Percentiles rank a stretch among this genome's conserved stretches.
Evolutionary conservation across 2,329 filamentous ascomycete genomes (phyloP).

Genomic region (Aspergillus terreus): DNA sequence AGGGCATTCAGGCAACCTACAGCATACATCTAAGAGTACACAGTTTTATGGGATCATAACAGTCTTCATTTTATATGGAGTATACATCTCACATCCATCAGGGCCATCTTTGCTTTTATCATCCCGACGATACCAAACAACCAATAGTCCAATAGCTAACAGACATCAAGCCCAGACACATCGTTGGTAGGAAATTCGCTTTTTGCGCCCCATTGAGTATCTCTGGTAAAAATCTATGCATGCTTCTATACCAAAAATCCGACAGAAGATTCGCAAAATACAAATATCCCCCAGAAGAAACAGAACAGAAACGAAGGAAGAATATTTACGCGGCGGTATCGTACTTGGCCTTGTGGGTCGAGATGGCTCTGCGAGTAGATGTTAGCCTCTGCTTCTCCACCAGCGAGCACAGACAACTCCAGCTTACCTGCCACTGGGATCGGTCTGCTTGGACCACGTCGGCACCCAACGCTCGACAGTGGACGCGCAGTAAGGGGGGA

Average conservation of each 20-base stretch:
- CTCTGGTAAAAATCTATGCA: constrained; percentile 21
- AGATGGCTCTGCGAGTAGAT: constrained; percentile 59
- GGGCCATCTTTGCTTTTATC: background rate
- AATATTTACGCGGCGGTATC: constrained; percentile 42
- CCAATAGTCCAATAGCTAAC: background rate
- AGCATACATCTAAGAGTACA: too few species aligned
- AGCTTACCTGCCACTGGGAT: constrained; percentile 82
- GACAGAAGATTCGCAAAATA: constrained; percentile 10
- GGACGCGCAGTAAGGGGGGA: constrained; percentile 82
- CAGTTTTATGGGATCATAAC: background rate
- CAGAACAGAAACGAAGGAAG: background rate
- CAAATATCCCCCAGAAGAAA: constrained; percentile 4
- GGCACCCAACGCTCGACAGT: constrained; percentile 97
- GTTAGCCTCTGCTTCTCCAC: constrained; percentile 5
- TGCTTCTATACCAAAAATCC: constrained; percentile 23
- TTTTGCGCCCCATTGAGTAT: constrained; percentile 13
- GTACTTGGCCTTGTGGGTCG: constrained; percentile 73
- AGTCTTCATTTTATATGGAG: background rate
- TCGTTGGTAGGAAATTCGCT: constrained; percentile 9
- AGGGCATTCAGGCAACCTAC: constrained; percentile 3
- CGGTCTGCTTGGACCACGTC: constrained; percentile 93
- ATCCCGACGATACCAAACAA: background rate
- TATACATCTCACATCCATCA: background rate
- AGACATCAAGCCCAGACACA: background rate
- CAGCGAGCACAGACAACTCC: background rate